Evolutionary conservation across 179 eudicot genomes (phyloP).

Genomic region (Carnegiea gigantea): DNA sequence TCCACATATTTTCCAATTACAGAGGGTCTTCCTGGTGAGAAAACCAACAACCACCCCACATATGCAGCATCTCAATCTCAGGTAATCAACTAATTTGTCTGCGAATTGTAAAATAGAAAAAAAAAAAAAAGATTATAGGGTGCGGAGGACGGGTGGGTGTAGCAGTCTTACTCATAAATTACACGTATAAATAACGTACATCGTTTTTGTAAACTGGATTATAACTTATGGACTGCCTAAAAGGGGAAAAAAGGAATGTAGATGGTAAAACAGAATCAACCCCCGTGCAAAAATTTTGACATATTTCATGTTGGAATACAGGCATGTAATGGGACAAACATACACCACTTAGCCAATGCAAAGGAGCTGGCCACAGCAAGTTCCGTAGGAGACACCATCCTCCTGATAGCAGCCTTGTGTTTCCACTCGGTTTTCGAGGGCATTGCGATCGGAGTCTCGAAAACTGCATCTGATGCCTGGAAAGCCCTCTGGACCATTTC

Average conservation of each 20-base stretch:
- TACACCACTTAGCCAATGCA: conserved; percentile 30
- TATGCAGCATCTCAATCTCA: conserved; percentile 23
- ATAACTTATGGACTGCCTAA: too few species aligned
- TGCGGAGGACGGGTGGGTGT: too few species aligned
- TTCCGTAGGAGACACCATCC: conserved; percentile 68
- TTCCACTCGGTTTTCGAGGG: conserved; percentile 95
- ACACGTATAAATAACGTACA: too few species aligned
- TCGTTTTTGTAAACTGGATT: too few species aligned
- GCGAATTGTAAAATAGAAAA: not conserved
- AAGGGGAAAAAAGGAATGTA: too few species aligned
- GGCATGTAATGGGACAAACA: conserved; percentile 19
- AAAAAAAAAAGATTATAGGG: too few species aligned
- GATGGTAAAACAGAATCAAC: too few species aligned
- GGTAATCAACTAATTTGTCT: conserved; percentile 2
- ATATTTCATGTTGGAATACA: not conserved
- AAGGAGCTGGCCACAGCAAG: conserved; percentile 43
- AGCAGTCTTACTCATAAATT: too few species aligned
- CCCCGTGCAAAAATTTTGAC: too few species aligned
- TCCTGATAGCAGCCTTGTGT: conserved; percentile 66
- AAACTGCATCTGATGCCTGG: conserved; percentile 69
- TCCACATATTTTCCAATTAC: conserved; percentile 2
- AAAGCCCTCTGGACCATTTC: conserved; percentile 80
- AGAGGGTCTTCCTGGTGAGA: conserved; percentile 27
- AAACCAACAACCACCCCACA: conserved; percentile 13
- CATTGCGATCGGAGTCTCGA: conserved; percentile 79